Percentiles rank a stretch among this genome's conserved stretches.
Evolutionary conservation across 208 protist species (phyloP).

Genomic region (Acanthamoeba healyi): DNA sequence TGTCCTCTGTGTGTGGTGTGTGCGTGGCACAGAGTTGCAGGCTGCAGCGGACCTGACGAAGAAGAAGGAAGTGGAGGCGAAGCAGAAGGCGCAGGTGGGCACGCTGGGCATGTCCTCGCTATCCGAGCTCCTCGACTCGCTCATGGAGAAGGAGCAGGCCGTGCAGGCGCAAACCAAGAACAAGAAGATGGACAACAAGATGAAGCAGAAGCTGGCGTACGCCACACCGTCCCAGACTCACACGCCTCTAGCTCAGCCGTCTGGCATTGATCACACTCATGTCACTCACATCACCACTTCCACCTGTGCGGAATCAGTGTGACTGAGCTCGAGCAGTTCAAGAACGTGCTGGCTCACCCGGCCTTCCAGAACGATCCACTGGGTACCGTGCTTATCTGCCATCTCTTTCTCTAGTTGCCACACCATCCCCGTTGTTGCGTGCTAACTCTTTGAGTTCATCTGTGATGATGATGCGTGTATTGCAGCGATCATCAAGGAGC

Average conservation of each 20-base stretch:
- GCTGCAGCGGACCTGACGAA: not conserved
- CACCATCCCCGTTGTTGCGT: too few species aligned
- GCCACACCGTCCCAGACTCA: not conserved
- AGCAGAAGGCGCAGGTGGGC: not conserved
- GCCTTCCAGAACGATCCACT: constrained; percentile 16
- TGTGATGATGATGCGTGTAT: not conserved
- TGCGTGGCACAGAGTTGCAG: not conserved
- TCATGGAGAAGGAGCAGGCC: constrained; percentile 9
- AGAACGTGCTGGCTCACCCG: constrained; percentile 45
- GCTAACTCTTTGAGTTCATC: too few species aligned
- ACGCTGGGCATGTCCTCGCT: not conserved
- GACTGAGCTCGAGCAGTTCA: constrained; percentile 42
- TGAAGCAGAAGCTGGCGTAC: constrained; percentile 11
- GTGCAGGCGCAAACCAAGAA: not conserved
- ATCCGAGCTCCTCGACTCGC: not conserved
- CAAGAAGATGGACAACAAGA: not conserved
- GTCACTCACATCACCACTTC: too few species aligned
- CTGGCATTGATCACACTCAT: too few species aligned
- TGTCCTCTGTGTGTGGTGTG: not conserved
- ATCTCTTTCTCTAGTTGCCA: too few species aligned
- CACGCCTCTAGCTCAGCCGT: too few species aligned
- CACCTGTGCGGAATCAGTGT: not conserved
- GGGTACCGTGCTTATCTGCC: too few species aligned
- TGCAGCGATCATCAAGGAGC: constrained; percentile 23
- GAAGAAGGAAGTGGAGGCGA: not conserved